Evolutionary conservation across 2,329 filamentous ascomycete species (phyloP), one percentile per base, ranked within the genome.

Genomic region (Phialophora expanda): DNA sequence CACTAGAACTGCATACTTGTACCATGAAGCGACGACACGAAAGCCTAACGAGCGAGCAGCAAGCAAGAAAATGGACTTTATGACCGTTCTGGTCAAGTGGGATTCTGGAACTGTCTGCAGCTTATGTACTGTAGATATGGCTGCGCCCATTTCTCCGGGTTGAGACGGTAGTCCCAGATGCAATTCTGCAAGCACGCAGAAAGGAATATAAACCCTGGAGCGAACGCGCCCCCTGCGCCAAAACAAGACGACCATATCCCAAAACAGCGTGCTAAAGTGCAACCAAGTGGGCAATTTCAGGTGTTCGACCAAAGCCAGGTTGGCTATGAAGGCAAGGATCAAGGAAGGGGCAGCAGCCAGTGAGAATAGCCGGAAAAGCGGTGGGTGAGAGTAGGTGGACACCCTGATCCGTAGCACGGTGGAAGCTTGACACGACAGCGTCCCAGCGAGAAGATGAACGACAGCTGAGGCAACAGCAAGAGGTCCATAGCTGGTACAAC

Each of bases 211-310:
- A n/a, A 20, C 34, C 51, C 28, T 55, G 53, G 28, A 17, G 17
- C 17, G 28, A 55, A 34, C 3, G 53, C 24, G 26, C 24, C 58
- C 59, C 59, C 59, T 62, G 59, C 34, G 51, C 51, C 59, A 56
- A 50, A 60, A 30, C 32, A 62, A 62, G 59, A 32, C 38, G 50
- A 55, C 34, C 20, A 62, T 55, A 24, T 55, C 51, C 59, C 22
- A 56, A 56, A 55, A 51, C 51, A 44, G 59, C 24, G 34, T 56
- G 34, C 51, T 26, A 51, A 41, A 17, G 59, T 55, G 50, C 24
- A 54, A 62, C 59, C 51, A 62, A 56, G 51, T 62, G 59, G 59
- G 50, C 51, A 54, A 56, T 55, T 38, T 44, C 51, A 48, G 8
- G n/a, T 56, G n/a, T 62, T 62, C 51, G 26, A 24, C 22, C 59